phyloP scores from a whole-genome alignment of 2,329 filamentous ascomycete genomes.

The Pseudogymnoascus sp. region DNA sequence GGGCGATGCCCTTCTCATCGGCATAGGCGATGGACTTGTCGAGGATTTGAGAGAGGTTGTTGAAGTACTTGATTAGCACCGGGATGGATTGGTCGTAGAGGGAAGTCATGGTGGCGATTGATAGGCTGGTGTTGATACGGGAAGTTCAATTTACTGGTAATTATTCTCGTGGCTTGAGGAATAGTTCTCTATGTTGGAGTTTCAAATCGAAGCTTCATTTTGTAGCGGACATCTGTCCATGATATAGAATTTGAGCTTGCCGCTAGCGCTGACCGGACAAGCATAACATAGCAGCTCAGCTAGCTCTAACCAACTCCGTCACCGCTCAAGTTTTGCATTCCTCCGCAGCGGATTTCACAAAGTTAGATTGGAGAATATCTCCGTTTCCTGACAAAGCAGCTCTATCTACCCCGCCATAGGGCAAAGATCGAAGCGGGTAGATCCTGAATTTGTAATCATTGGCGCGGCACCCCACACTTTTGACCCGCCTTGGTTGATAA shows the following conservation, averaged over 20 bases:
- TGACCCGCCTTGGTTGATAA: not conserved
- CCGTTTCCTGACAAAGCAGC: not conserved
- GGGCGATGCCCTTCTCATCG: conserved; percentile 31
- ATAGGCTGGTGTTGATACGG: not conserved
- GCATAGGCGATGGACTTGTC: conserved; percentile 36
- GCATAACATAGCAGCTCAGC: not conserved
- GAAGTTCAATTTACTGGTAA: not conserved
- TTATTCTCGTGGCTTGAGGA: not conserved
- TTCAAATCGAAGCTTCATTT: not conserved
- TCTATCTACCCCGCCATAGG: not conserved
- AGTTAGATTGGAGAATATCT: not conserved
- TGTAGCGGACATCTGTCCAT: not conserved
- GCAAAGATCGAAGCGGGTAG: not conserved
- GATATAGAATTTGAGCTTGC: not conserved
- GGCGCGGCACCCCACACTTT: not conserved
- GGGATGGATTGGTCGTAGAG: conserved; percentile 29
- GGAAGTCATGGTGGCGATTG: not conserved
- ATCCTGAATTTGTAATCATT: not conserved
- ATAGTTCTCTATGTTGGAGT: not conserved
- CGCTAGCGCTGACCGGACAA: not conserved
- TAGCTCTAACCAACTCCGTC: not conserved
- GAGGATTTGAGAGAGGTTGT: conserved; percentile 34
- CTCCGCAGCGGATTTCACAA: not conserved
- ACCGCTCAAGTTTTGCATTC: not conserved
- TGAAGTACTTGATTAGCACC: conserved; percentile 34